Evolutionary conservation across 1,139 yeast species (phyloP), one percentile per base, ranked within the genome.

Genomic region (Nakaseomyces uthaithaninus): DNA sequence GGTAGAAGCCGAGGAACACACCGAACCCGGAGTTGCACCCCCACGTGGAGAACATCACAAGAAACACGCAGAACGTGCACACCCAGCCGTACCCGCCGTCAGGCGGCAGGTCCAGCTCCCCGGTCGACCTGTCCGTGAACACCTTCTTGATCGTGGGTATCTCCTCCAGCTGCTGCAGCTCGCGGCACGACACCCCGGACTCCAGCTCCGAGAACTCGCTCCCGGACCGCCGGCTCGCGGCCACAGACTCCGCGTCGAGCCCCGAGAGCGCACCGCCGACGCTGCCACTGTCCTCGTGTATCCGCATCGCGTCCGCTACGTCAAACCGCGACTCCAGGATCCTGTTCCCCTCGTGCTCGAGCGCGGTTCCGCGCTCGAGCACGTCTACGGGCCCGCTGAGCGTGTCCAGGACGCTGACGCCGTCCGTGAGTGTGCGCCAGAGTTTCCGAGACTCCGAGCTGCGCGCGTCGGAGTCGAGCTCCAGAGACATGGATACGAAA

Each of bases 1-100:
- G 54, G 54, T 78, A 83, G 52, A 66, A 77, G 27, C 75, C 70
- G 26, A 83, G 61, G 50, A 75, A 80, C 3, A 83, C 80, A 37
- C 91, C 89, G 53, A 71, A 83, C 0, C 76, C 72, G 4, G 84
- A 74, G 52, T 78, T 80, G 36, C 78, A 67, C 17, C 94, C 94
- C 94, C 94, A 83, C 1, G 87, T 74, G 23, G 75, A 64, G 45
- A 76, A 69, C 50, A 72, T 70, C 36, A 77, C 66, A 22, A 71
- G 52, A 57, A 74, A 66, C 1, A 74, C 74, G 48, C 81, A 72
- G 2, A 71, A 41, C 0, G 79, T 75, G 41, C 78, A 70, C 6
- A 78, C 72, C 87, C 91, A 82, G 1, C 85, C 86, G 47, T 72
- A 72, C 1, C 84, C 84, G 19, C 76, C 75, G 60, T 81, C 91